Evolutionary conservation across 805 yeast species (phyloP), one percentile per base, ranked within the genome.

Genomic region (Lipomyces yamanashiensis): DNA sequence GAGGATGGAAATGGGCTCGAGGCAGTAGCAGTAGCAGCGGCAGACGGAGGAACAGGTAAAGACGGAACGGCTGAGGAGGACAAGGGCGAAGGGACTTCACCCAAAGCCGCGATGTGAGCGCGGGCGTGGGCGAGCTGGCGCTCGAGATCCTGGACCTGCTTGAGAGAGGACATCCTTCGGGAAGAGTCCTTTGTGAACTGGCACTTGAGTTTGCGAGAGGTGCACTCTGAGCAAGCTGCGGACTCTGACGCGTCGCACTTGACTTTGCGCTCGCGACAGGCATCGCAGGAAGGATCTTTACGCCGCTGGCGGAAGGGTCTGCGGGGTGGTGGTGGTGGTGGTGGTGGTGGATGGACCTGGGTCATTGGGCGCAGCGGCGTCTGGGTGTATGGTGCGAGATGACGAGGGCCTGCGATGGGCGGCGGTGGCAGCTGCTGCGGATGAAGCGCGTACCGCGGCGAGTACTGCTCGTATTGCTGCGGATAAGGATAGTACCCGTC

Each of bases 231-330:
- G 64, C 75, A 72, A 9, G 74, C 64, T n/a, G 71, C 17, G 17
- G 68, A 54, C 51, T 72, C 74, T 7, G 74, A 66, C 19, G 74
- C 74, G 56, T 72, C 75, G 69, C 75, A 72, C 59, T 72, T 72
- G 57, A 72, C 75, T 54, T 72, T 72, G 21, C 75, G 67, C 53
- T 72, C 75, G 28, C 75, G 66, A 51, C 75, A 72, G 39, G 75
- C 73, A 48, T 72, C 75, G 63, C 75, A 72, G 10, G 74, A 72
- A 10, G 75, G 75, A 54, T 72, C 73, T 45, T 72, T 72, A 15
- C 75, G 58, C 36, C 75, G 71, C 50, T 71, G 74, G 13, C 75
- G 68, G 47, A 72, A 70, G 33, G 72, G 70, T 7, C 74, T 36
- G 19, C 64, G 52, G 9, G 59, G 48, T 7, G 47, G 19, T 21